These are phyloP conservation scores for Gastrodia elata DNA, from an alignment of 106 monocot genomes.

Conservation along the genomic window DNA sequence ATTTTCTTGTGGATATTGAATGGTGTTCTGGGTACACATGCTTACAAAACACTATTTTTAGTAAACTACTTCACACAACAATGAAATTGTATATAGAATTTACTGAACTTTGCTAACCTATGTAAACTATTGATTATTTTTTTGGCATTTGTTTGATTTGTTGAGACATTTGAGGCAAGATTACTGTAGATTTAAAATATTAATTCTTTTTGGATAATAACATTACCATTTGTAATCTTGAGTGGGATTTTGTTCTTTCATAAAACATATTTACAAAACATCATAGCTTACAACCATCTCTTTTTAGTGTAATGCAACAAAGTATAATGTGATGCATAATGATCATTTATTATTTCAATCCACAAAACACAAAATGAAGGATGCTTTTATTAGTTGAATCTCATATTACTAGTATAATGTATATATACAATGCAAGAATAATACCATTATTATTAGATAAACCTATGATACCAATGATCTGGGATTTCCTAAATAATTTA, in stretches of 20 bases:
- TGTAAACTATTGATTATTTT: background rate
- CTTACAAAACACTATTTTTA: background rate
- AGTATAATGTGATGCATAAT: background rate
- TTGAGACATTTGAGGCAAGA: background rate
- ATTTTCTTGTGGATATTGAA: background rate
- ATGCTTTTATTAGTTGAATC: background rate
- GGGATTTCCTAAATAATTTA: no score
- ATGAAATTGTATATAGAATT: background rate
- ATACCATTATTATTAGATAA: background rate
- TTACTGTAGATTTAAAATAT: background rate
- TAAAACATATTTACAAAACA: background rate
- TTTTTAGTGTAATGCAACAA: background rate
- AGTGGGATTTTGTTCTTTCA: background rate
- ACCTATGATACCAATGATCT: slow-evolving; percentile 2
- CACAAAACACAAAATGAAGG: background rate
- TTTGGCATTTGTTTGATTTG: background rate
- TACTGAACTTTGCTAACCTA: background rate
- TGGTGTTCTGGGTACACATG: background rate
- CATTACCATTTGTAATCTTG: background rate
- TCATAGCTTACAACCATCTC: background rate
- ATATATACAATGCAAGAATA: background rate
- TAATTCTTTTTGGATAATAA: background rate
- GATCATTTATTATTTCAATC: background rate
- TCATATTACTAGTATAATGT: background rate
- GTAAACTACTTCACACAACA: background rate